phyloP scores from a whole-genome alignment of 768 basidiomycete genomes.

The Chlorophyllum brunneum region DNA sequence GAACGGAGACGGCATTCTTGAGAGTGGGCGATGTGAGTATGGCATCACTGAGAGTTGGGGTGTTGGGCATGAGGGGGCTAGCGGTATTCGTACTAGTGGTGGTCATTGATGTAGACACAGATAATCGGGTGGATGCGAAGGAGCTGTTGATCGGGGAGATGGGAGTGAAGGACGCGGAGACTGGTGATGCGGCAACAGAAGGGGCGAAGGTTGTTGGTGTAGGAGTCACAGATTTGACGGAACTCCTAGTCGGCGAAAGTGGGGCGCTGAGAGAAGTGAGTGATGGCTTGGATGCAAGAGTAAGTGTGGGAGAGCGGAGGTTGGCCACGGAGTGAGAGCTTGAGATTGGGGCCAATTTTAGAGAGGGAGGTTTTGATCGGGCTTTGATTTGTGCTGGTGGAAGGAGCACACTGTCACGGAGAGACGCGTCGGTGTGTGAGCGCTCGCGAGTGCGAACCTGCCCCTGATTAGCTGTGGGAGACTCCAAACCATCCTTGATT shows the following conservation, averaged over 20 bases:
- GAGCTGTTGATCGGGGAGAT: background rate
- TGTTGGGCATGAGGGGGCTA: constrained; percentile 7
- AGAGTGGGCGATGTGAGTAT: background rate
- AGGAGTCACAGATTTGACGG: background rate
- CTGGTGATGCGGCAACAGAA: background rate
- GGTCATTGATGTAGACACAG: constrained; percentile 7
- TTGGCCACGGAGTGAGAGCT: background rate
- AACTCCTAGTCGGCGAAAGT: constrained; percentile 1
- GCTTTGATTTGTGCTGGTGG: constrained; percentile 1
- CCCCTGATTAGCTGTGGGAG: background rate
- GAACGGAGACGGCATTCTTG: constrained; percentile 7
- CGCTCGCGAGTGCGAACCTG: background rate
- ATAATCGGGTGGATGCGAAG: constrained; percentile 1
- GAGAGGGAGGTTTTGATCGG: constrained; percentile 5
- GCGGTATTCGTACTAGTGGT: constrained; percentile 6
- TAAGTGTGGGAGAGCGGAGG: constrained; percentile 5
- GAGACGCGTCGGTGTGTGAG: background rate
- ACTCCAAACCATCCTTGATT: background rate
- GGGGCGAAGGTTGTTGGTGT: background rate
- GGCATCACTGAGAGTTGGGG: constrained; percentile 1
- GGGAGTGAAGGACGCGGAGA: background rate
- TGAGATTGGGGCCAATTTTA: background rate
- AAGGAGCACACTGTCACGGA: background rate
- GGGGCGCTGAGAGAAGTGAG: background rate
- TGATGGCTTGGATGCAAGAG: constrained; percentile 2